A percentile compares a stretch with the other conserved stretches of the same genome.
phyloP scores from a whole-genome alignment of 129 eudicot genomes.

The Artemisia tridentata region DNA sequence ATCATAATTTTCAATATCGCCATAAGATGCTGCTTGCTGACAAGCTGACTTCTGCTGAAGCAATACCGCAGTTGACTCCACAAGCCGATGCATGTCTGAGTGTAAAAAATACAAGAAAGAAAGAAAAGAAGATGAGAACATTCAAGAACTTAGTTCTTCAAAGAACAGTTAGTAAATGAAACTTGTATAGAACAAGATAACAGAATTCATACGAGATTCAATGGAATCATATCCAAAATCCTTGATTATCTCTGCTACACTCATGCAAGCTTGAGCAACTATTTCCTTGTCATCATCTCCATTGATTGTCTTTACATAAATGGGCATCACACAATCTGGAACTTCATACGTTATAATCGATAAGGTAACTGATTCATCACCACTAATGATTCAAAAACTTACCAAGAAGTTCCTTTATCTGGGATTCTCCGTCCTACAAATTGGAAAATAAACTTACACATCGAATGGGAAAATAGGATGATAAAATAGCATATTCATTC shows the following conservation, averaged over 20 bases:
- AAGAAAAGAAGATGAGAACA: conserved; percentile 5
- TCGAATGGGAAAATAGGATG: background rate
- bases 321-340: conserved; percentile 77
- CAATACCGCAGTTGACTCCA: conserved; percentile 67
- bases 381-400: conserved; percentile 26
- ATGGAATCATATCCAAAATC: conserved; percentile 70
- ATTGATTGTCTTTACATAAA: conserved; percentile 79
- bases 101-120: background rate
- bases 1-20: conserved; percentile 68
- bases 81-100: conserved; percentile 67
- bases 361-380: conserved; percentile 1
- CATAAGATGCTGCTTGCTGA: conserved; percentile 64
- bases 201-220: conserved; percentile 56
- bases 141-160: conserved; percentile 15
- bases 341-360: conserved; percentile 7
- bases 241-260: conserved; percentile 60
- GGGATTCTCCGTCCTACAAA: conserved; percentile 66
- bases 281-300: conserved; percentile 98
- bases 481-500: conserved; percentile 14
- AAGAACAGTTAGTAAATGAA: conserved; percentile 1
- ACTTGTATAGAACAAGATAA: background rate
- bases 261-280: conserved; percentile 95
- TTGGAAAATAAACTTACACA: background rate
- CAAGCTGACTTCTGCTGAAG: conserved; percentile 68
- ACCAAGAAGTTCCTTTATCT: conserved; percentile 69